phyloP scores from a whole-genome alignment of 768 basidiomycete genomes.

The Galerina marginata region DNA sequence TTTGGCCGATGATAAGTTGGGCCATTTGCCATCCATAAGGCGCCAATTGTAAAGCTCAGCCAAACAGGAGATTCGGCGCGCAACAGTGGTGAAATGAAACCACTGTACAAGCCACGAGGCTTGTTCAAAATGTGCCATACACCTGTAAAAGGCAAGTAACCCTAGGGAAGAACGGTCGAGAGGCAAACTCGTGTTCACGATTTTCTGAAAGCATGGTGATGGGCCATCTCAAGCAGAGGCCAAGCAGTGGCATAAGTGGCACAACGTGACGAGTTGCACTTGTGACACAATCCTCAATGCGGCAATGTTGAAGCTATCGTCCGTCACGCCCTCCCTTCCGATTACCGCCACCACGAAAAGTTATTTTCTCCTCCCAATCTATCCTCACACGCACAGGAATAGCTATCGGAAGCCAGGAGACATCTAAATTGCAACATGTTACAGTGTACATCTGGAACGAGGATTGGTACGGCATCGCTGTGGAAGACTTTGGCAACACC shows the following conservation, averaged over 20 bases:
- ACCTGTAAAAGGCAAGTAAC: background rate
- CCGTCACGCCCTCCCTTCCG: no score
- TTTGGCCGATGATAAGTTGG: conserved; percentile 1
- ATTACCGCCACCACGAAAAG: no score
- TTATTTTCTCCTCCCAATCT: no score
- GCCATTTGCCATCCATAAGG: conserved; percentile 4
- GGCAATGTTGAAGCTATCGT: no score
- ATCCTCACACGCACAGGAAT: no score
- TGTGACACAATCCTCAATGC: no score
- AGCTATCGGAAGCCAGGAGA: no score
- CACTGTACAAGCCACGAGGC: background rate
- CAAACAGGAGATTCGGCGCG: conserved; percentile 14
- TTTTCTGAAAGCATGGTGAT: background rate
- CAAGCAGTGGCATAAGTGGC: no score
- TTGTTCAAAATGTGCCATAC: background rate
- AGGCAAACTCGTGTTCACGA: conserved; percentile 2
- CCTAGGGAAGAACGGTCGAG: background rate
- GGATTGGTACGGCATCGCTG: conserved; percentile 1
- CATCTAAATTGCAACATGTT: background rate
- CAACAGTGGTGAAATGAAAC: conserved; percentile 6
- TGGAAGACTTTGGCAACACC: conserved; percentile 9
- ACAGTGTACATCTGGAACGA: background rate
- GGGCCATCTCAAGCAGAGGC: background rate
- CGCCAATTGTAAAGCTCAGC: conserved; percentile 1
- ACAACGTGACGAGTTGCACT: no score